A percentile compares a stretch with the other conserved stretches of the same genome.
Conservation (phyloP, 2,329 filamentous ascomycete genomes). For the Stachybotrys echinatus region DNA sequence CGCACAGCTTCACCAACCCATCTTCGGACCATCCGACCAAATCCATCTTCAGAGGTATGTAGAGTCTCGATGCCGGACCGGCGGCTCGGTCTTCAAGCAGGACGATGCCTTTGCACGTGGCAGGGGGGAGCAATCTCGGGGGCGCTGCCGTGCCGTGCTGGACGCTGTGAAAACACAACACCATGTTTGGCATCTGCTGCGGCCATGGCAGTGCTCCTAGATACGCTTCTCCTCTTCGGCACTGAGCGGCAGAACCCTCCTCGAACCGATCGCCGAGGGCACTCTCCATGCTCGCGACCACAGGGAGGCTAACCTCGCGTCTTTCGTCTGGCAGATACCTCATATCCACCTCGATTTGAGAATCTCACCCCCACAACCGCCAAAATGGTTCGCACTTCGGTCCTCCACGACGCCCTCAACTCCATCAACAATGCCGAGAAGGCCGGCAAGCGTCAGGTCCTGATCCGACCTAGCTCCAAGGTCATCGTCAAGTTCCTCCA, state of each 20-base stretch:
- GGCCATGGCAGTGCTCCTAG: conserved; percentile 20
- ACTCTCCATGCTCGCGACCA: conserved; percentile 64
- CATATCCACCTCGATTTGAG: conserved; percentile 65
- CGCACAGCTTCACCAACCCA: conserved; percentile 9
- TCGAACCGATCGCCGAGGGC: conserved; percentile 49
- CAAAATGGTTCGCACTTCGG: conserved; percentile 99
- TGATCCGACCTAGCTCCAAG: conserved; percentile 98
- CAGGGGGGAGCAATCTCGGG: conserved; percentile 61
- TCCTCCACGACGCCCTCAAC: conserved; percentile 98
- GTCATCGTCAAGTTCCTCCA: conserved; percentile 99
- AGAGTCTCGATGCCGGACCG: conserved; percentile 15
- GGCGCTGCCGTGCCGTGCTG: conserved; percentile 6
- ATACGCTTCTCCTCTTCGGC: conserved; percentile 61
- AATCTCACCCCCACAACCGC: conserved; percentile 64
- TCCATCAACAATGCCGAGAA: conserved; percentile 99
- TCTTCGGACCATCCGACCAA: conserved; percentile 15
- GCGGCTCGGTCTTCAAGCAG: conserved; percentile 27
- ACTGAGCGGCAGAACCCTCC: conserved; percentile 68
- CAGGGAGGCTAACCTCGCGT: conserved; percentile 54
- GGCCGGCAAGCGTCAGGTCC: conserved; percentile 97
- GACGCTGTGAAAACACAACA: neutral
- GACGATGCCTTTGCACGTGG: conserved; percentile 45
- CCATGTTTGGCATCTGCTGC: neutral
- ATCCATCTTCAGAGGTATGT: conserved; percentile 40
- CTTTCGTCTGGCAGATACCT: conserved; percentile 53